These are phyloP conservation scores for Nannochloris sp. DNA, from an alignment of 139 green algal species.

Conservation along the genomic window DNA sequence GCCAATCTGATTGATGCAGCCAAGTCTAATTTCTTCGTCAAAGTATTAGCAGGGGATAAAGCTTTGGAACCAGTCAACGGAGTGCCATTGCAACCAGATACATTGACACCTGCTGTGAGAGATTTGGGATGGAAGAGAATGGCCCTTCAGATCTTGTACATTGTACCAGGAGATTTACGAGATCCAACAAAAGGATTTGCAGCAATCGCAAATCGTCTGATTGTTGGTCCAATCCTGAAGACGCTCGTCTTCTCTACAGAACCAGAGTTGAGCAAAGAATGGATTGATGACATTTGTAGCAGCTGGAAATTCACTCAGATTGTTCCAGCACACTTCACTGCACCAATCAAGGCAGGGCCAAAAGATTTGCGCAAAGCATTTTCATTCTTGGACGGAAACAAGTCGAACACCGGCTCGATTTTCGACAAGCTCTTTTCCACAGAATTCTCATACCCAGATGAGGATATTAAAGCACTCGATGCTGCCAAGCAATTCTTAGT, in stretches of 20 bases:
- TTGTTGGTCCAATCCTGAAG: slow-evolving; percentile 81
- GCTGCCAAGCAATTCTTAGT: slow-evolving; percentile 22
- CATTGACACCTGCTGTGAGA: slow-evolving; percentile 24
- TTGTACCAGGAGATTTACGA: slow-evolving; percentile 63
- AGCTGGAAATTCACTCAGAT: slow-evolving; percentile 78
- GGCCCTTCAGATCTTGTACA: slow-evolving; percentile 86
- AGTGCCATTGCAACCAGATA: slow-evolving; percentile 25
- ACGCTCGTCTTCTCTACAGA: slow-evolving; percentile 82
- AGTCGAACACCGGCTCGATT: neutral
- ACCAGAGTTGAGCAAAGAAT: slow-evolving; percentile 30
- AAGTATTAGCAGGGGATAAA: slow-evolving; percentile 18
- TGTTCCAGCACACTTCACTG: slow-evolving; percentile 85
- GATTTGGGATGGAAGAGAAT: slow-evolving; percentile 78
- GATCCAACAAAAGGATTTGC: slow-evolving; percentile 53
- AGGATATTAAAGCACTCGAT: slow-evolving; percentile 38
- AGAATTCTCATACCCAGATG: slow-evolving; percentile 8
- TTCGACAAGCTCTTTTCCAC: slow-evolving; percentile 13
- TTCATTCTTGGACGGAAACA: slow-evolving; percentile 22
- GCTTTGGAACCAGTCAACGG: slow-evolving; percentile 20
- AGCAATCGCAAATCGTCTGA: slow-evolving; percentile 55
- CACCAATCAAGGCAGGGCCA: slow-evolving; percentile 50
- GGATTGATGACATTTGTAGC: slow-evolving; percentile 67
- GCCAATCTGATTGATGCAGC: slow-evolving; percentile 19
- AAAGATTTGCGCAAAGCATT: slow-evolving; percentile 36
- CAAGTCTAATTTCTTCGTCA: slow-evolving; percentile 26